These are phyloP conservation scores for Alternaria metachromatica DNA, from an alignment of 2,329 filamentous ascomycete genomes.

Conservation along the genomic window DNA sequence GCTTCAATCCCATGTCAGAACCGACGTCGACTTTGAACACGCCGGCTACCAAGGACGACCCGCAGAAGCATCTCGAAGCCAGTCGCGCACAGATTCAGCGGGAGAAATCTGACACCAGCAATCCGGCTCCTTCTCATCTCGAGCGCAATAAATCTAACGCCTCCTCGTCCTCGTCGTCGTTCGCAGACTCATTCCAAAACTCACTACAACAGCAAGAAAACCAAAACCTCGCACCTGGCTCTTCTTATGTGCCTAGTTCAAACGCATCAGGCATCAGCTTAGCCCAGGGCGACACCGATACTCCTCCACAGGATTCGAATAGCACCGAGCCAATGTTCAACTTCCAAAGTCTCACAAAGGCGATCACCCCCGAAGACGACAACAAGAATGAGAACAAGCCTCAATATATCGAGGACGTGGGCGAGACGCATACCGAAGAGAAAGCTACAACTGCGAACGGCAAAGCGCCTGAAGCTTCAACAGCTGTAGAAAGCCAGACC, in stretches of 20 bases:
- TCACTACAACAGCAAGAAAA: conserved; percentile 35
- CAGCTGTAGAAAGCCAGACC: conserved; percentile 5
- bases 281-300: conserved; percentile 38
- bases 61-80: conserved; percentile 56
- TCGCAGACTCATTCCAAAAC: conserved; percentile 67
- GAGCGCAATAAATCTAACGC: conserved; percentile 81
- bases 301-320: conserved; percentile 49
- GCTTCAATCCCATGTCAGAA: conserved; percentile 52
- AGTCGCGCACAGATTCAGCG: conserved; percentile 53
- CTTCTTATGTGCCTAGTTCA: conserved; percentile 58
- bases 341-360: conserved; percentile 84
- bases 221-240: conserved; percentile 47
- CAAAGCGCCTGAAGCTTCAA: not conserved
- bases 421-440: conserved; percentile 11
- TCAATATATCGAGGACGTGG: conserved; percentile 51
- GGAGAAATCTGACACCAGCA: conserved; percentile 44
- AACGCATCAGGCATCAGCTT: conserved; percentile 61
- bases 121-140: conserved; percentile 53
- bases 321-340: conserved; percentile 85
- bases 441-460: conserved; percentile 8
- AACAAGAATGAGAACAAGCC: conserved; percentile 52
- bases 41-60: conserved; percentile 42
- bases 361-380: conserved; percentile 71
- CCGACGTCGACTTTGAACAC: conserved; percentile 52
- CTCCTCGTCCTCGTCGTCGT: conserved; percentile 81